Base-by-base conservation (phyloP, 2,329 filamentous ascomycete genomes). In the Emergomyces pasteurianus region DNA sequence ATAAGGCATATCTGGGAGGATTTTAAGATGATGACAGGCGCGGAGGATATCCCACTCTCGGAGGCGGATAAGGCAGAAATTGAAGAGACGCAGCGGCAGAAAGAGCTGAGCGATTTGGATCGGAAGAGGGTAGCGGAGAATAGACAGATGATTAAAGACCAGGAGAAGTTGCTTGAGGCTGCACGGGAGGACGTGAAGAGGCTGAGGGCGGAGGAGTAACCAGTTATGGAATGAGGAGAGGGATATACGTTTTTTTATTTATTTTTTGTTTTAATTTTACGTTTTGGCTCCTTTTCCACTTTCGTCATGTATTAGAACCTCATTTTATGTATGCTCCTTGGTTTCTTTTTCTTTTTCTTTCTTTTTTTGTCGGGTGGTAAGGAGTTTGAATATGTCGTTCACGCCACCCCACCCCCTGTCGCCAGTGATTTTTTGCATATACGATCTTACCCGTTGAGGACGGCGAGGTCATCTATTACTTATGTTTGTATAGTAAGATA, bases 41-140 rank as follows among this genome's bases (percentile, higher is more conserved):
- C 74, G 18, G 64, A 72, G 97, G 71, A 73, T 26, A 67, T 77
- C 10, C 58, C 68, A 21, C 63, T 72, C 23, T 68, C 67, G 12
- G 59, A 69, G 14, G 70, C 71, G 58, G 76, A 79, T 63, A 60
- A 69, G 62, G 67, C 67, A 16, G 69, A 77, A 60, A 59, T 74
- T 61, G 65, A 72, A 61, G 69, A 73, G 61, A 65, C 75, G 58
- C 70, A 72, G 31, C 67, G 70, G 61, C 69, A 75, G 66, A 66
- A 67, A 23, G 66, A 67, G 52, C 68, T 72, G 65, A 69, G 73
- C 47, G 71, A 73, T n/a, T 65, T 69, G 59, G 77, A 79, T 67
- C 69, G 74, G 38, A 62, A 69, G 63, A 69, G 73, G 26, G 72
- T 77, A 55, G 67, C 67, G 21, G 68, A 59, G 49, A 74, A 75